Percentiles rank a stretch among this genome's conserved stretches.
Conservation (phyloP, 495 filamentous ascomycete genomes). For the Hyaloscypha hepaticicola region DNA sequence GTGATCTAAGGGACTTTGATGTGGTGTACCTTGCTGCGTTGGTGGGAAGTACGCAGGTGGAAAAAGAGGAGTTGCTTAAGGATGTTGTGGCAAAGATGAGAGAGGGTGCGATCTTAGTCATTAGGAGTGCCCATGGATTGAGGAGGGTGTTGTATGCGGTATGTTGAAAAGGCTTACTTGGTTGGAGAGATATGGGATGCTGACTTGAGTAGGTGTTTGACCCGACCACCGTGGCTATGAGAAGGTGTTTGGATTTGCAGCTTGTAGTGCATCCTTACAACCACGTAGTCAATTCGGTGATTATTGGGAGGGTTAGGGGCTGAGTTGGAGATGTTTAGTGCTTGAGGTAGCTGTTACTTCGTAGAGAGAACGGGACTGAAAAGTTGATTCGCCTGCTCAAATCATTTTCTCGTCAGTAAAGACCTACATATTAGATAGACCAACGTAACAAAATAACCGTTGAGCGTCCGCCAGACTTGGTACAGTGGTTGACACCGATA, state of each 20-base stretch:
- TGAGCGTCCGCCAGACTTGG: no score
- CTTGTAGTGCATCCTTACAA: constrained; percentile 43
- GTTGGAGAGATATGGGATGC: neutral
- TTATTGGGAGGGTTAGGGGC: constrained; percentile 37
- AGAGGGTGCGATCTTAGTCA: constrained; percentile 39
- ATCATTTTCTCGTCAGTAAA: no score
- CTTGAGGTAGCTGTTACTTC: no score
- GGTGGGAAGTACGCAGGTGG: constrained; percentile 38
- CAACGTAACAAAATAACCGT: no score
- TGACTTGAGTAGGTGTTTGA: constrained; percentile 29
- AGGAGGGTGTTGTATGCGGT: constrained; percentile 47
- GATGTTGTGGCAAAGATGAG: constrained; percentile 36
- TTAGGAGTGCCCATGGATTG: constrained; percentile 43
- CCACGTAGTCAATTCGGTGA: constrained; percentile 44
- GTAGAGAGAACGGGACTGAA: no score
- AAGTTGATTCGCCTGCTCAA: no score
- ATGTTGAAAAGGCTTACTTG: neutral
- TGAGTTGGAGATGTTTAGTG: no score
- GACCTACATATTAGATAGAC: no score
- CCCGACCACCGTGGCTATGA: constrained; percentile 16
- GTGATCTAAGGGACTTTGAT: constrained; percentile 34
- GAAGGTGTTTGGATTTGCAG: constrained; percentile 35
- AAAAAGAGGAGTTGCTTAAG: constrained; percentile 38
- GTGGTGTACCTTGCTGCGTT: constrained; percentile 48
- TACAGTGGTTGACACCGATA: no score